Conservation (phyloP, 176 grass and related monocot species). For the Tuctoria greenei region DNA sequence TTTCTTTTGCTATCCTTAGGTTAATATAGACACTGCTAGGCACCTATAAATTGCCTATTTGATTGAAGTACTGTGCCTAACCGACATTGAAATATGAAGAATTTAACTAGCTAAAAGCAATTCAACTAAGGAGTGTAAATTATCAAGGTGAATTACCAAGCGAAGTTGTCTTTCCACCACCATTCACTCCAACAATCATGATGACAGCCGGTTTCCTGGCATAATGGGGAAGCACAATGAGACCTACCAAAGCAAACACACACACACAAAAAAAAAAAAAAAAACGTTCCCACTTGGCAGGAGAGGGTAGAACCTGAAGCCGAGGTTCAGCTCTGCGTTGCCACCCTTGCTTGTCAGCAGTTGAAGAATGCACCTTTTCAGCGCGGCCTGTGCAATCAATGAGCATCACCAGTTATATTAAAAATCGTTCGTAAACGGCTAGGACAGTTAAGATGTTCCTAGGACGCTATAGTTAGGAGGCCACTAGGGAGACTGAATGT, state of each 20-base stretch:
- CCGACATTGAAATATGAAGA: background rate
- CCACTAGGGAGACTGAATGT: background rate
- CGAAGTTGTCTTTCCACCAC: conserved; percentile 90
- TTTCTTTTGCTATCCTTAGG: background rate
- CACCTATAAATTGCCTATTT: background rate
- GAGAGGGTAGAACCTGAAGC: conserved; percentile 62
- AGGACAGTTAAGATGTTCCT: background rate
- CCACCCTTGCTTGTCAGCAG: conserved; percentile 77
- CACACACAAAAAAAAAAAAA: too few species aligned
- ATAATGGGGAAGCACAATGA: conserved; percentile 22
- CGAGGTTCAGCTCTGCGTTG: conserved; percentile 83
- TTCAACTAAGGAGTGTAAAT: background rate
- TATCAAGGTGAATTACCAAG: conserved; percentile 54
- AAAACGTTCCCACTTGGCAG: background rate
- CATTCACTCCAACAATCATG: conserved; percentile 96
- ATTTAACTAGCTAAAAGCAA: background rate
- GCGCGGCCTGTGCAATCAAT: conserved; percentile 45
- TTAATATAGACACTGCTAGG: background rate
- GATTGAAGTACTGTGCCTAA: background rate
- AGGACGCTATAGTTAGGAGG: background rate
- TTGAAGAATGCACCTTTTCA: conserved; percentile 74
- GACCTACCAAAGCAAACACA: conserved; percentile 20
- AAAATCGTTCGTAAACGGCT: background rate
- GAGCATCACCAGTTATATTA: background rate
- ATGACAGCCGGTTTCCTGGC: conserved; percentile 77